Conservation (phyloP, 768 basidiomycete genomes). For the Sarcomyxa edulis region DNA sequence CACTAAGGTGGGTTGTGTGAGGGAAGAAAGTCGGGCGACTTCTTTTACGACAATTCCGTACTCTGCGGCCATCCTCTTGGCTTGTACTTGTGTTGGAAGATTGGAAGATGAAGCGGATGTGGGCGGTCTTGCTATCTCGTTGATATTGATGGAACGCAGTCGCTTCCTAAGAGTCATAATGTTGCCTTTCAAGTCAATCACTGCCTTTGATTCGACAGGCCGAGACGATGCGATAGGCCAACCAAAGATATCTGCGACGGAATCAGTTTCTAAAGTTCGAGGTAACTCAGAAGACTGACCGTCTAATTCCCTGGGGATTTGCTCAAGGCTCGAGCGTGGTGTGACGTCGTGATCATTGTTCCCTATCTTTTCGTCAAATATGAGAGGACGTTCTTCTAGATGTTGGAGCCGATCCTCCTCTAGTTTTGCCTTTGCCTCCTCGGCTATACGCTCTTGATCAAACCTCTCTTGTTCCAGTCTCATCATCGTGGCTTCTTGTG, state of each 20-base stretch:
- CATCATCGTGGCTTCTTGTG: constrained; percentile 16
- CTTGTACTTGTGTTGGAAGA: constrained; percentile 49
- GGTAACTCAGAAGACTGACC: too few species aligned
- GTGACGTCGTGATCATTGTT: too few species aligned
- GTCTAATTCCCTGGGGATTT: too few species aligned
- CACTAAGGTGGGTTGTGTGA: constrained; percentile 31
- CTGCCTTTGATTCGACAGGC: constrained; percentile 30
- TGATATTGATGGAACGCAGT: constrained; percentile 57
- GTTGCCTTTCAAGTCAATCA: constrained; percentile 39
- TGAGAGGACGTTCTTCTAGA: too few species aligned
- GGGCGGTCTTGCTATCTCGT: constrained; percentile 43
- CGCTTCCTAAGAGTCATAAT: constrained; percentile 54
- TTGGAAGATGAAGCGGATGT: constrained; percentile 30
- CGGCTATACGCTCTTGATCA: too few species aligned
- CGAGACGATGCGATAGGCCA: constrained; percentile 29
- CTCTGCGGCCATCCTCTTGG: constrained; percentile 38
- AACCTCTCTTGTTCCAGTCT: constrained; percentile 19
- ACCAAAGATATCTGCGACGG: constrained; percentile 54
- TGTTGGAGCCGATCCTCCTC: too few species aligned
- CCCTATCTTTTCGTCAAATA: too few species aligned
- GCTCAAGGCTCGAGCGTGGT: too few species aligned
- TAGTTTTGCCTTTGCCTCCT: too few species aligned
- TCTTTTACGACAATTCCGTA: constrained; percentile 43
- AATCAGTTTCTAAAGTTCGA: too few species aligned
- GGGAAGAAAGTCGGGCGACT: constrained; percentile 39